Percentiles rank a stretch among this genome's conserved stretches.
phyloP scores from a whole-genome alignment of 306 rosid species.

The Mimosa pudica region DNA sequence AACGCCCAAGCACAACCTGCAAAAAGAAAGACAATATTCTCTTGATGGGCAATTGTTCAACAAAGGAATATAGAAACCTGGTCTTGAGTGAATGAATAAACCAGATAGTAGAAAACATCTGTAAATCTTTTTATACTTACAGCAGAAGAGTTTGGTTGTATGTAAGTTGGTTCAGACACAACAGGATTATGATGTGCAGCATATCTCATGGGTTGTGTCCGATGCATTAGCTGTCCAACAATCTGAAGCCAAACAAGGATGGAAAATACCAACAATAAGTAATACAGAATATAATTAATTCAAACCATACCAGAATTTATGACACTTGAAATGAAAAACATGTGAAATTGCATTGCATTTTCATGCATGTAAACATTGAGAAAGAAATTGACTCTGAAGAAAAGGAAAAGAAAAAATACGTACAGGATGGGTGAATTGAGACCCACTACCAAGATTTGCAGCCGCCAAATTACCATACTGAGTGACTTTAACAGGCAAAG shows the following conservation, averaged over 20 bases:
- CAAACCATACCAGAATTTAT: neutral
- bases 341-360: neutral
- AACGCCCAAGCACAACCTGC: constrained; percentile 86
- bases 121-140: constrained; percentile 55
- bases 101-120: constrained; percentile 20
- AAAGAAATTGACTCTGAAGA: neutral
- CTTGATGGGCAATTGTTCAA: constrained; percentile 20
- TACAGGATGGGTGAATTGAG: constrained; percentile 83
- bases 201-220: constrained; percentile 69
- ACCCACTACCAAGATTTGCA: constrained; percentile 63
- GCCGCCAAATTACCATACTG: constrained; percentile 62
- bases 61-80: constrained; percentile 1
- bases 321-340: constrained; percentile 29
- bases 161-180: constrained; percentile 67
- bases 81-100: constrained; percentile 18
- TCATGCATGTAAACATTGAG: constrained; percentile 14
- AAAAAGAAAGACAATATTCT: constrained; percentile 33
- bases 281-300: neutral
- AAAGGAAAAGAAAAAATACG: constrained; percentile 24
- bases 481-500: constrained; percentile 63
- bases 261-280: constrained; percentile 28
- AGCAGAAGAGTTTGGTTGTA: constrained; percentile 68
- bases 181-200: constrained; percentile 63
- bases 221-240: constrained; percentile 69
- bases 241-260: constrained; percentile 49